Conservation (phyloP, 805 yeast genomes). For the Lachancea quebecensis region DNA sequence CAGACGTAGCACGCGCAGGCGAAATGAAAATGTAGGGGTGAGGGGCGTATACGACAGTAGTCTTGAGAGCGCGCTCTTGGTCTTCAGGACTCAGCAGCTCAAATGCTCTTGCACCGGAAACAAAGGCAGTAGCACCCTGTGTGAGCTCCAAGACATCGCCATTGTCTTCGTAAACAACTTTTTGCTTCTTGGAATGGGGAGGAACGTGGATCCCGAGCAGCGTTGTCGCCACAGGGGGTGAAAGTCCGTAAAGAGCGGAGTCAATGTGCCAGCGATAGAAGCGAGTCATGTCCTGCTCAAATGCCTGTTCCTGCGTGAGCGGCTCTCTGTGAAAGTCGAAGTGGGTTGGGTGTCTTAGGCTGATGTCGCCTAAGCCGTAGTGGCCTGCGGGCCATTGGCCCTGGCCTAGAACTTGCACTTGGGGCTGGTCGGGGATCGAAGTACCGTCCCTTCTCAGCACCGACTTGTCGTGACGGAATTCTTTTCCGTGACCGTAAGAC, state of each 20-base stretch:
- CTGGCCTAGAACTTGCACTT: conserved; percentile 85
- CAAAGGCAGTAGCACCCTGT: conserved; percentile 87
- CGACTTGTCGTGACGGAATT: conserved; percentile 56
- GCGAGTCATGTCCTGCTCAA: conserved; percentile 56
- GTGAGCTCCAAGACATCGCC: conserved; percentile 59
- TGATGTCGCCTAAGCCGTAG: conserved; percentile 47
- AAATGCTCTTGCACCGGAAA: conserved; percentile 77
- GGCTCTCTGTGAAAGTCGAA: conserved; percentile 67
- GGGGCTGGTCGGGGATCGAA: conserved; percentile 76
- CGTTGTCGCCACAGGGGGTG: conserved; percentile 84
- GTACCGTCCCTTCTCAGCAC: conserved; percentile 76
- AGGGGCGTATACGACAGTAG: conserved; percentile 85
- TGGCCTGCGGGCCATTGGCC: conserved; percentile 60
- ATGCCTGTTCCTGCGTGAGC: conserved; percentile 57
- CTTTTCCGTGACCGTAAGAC: conserved; percentile 80
- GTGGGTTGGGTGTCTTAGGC: conserved; percentile 79
- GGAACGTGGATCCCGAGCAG: conserved; percentile 79
- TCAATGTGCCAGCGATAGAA: conserved; percentile 94
- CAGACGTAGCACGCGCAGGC: conserved; percentile 73
- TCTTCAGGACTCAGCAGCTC: conserved; percentile 60
- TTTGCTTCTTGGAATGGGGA: conserved; percentile 53
- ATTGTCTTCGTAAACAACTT: conserved; percentile 58
- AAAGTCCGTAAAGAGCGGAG: conserved; percentile 76
- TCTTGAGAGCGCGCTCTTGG: conserved; percentile 62
- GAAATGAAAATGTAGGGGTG: conserved; percentile 86